Percentiles rank a stretch among this genome's conserved stretches.
Evolutionary conservation across 2,329 filamentous ascomycete species (phyloP).

Genomic region (Zymoseptoria crescenta): DNA sequence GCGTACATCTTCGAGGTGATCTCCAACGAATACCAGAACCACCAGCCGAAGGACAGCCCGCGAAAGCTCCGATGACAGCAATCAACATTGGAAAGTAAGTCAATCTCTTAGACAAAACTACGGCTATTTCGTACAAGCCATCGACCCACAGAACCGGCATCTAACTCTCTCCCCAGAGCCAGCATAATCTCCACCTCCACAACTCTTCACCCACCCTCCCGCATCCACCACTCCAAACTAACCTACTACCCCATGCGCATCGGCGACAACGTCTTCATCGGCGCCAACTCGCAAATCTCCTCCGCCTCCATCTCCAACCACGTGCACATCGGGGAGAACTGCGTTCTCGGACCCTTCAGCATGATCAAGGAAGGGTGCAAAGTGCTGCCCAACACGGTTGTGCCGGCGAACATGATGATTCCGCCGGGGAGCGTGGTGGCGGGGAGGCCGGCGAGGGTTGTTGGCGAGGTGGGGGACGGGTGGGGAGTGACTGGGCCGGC

Average conservation of each 20-base stretch:
- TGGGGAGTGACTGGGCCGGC: constrained; percentile 28
- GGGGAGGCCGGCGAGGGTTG: constrained; percentile 67
- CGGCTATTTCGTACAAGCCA: background rate
- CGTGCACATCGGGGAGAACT: constrained; percentile 73
- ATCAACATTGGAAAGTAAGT: constrained; percentile 64
- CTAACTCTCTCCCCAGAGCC: constrained; percentile 49
- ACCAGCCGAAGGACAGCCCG: constrained; percentile 23
- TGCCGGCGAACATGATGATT: constrained; percentile 83
- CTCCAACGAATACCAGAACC: constrained; percentile 46
- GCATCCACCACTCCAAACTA: constrained; percentile 66
- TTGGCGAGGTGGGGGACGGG: constrained; percentile 73
- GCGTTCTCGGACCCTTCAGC: constrained; percentile 73
- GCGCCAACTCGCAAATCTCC: constrained; percentile 60
- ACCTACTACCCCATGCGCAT: constrained; percentile 86
- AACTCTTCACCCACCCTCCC: constrained; percentile 73
- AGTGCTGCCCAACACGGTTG: constrained; percentile 73
- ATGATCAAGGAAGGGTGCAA: constrained; percentile 92
- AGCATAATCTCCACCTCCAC: constrained; percentile 76
- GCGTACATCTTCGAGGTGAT: constrained; percentile 89
- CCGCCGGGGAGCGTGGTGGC: constrained; percentile 90
- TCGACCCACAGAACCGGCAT: background rate
- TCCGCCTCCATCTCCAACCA: constrained; percentile 77
- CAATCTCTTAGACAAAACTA: background rate
- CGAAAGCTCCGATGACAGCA: constrained; percentile 40
- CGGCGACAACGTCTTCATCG: constrained; percentile 89